Conservation (phyloP, 148 eudicot species). For the Vaccinium myrtillus region DNA sequence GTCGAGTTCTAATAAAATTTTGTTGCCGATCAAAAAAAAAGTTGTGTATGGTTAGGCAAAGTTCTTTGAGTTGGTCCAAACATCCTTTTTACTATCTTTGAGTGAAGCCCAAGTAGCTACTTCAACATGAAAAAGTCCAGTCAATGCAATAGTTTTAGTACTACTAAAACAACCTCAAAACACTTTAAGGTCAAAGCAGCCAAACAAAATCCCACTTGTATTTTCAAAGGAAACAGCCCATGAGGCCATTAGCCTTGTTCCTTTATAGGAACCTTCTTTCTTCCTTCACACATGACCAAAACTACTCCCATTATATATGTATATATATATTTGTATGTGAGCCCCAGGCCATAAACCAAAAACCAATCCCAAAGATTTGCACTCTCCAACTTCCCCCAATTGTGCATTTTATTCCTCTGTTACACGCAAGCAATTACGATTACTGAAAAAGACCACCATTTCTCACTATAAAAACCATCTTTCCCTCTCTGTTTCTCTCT, state of each 20-base stretch:
- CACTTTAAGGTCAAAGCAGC: neutral
- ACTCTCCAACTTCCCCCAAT: neutral
- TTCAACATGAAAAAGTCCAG: neutral
- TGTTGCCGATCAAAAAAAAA: no score
- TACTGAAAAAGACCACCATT: neutral
- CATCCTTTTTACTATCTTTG: neutral
- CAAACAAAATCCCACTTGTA: neutral
- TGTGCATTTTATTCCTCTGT: neutral
- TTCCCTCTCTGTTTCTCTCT: neutral
- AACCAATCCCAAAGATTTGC: neutral
- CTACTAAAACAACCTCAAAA: neutral
- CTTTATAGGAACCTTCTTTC: neutral
- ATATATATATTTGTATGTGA: neutral
- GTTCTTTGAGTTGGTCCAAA: neutral
- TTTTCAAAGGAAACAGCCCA: neutral
- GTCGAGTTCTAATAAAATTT: no score
- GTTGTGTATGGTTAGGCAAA: no score
- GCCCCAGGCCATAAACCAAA: neutral
- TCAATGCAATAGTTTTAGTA: neutral
- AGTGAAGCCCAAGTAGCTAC: neutral
- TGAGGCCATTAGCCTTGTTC: neutral
- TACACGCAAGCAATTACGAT: conserved; percentile 1
- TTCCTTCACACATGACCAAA: neutral
- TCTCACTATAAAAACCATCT: neutral
- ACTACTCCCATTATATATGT: neutral